Evolutionary conservation across 2,329 filamentous ascomycete species (phyloP).

Genomic region (Pseudofabraea citricarpa): DNA sequence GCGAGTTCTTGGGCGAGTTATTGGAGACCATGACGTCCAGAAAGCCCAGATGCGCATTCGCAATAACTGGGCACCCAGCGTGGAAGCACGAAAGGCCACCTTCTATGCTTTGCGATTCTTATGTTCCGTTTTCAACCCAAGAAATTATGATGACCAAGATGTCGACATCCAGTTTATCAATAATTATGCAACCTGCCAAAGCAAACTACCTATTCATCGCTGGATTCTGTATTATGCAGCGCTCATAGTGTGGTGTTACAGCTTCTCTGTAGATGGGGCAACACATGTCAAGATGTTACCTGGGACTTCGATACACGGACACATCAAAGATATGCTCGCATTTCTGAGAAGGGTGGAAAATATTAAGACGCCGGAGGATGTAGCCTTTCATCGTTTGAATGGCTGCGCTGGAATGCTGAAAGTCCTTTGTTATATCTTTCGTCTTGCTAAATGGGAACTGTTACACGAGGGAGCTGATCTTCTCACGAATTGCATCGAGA

Average conservation of each 20-base stretch:
- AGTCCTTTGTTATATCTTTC: slow-evolving; percentile 77
- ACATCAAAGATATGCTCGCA: slow-evolving; percentile 70
- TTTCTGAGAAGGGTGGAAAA: slow-evolving; percentile 71
- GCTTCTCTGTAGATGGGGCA: slow-evolving; percentile 82
- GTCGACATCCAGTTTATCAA: slow-evolving; percentile 25
- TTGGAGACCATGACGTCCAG: slow-evolving; percentile 75
- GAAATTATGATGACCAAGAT: slow-evolving; percentile 32
- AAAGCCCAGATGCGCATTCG: slow-evolving; percentile 80
- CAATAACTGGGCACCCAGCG: slow-evolving; percentile 82
- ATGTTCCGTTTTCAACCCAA: slow-evolving; percentile 59
- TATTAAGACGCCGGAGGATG: slow-evolving; percentile 69
- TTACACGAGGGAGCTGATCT: slow-evolving; percentile 81
- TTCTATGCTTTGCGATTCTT: slow-evolving; percentile 91
- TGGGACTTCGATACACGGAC: slow-evolving; percentile 55
- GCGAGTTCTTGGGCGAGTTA: slow-evolving; percentile 77
- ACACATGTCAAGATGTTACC: slow-evolving; percentile 42
- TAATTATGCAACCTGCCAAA: slow-evolving; percentile 77
- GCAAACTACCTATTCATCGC: slow-evolving; percentile 83
- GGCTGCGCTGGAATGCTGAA: slow-evolving; percentile 76
- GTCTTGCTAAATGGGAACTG: slow-evolving; percentile 83
- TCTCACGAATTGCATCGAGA: slow-evolving; percentile 80
- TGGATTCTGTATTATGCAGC: slow-evolving; percentile 95
- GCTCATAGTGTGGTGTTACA: slow-evolving; percentile 92
- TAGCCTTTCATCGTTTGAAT: slow-evolving; percentile 75
- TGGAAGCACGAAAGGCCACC: slow-evolving; percentile 82